Evolutionary conservation across 1,284 basidiomycete species (phyloP).

Genomic region (Fistulinella cinereoalba): DNA sequence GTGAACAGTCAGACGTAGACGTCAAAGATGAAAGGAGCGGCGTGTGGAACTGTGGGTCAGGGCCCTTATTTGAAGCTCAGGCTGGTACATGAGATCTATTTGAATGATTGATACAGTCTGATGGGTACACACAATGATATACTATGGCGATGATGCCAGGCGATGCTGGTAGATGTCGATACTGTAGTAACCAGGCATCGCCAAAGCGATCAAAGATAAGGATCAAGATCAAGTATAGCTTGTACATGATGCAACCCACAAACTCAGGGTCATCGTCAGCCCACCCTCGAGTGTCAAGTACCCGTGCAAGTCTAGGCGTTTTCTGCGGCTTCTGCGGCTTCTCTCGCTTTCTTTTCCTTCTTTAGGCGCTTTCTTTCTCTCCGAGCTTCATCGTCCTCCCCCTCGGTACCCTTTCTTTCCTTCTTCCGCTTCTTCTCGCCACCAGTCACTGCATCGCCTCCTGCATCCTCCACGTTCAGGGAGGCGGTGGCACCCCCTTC

Average conservation of each 20-base stretch:
- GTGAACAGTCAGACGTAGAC: not conserved
- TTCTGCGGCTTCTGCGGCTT: conserved; percentile 44
- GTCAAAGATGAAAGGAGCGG: not conserved
- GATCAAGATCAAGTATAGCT: conserved; percentile 6
- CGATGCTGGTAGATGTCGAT: conserved; percentile 5
- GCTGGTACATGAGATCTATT: not conserved
- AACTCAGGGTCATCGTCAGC: no score
- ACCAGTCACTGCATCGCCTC: conserved; percentile 41
- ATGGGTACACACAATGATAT: conserved; percentile 1
- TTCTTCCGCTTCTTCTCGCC: conserved; percentile 50
- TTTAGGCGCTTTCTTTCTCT: conserved; percentile 60
- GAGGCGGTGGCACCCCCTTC: conserved; percentile 44
- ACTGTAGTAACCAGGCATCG: conserved; percentile 2
- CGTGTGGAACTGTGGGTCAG: not conserved
- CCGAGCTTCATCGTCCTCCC: conserved; percentile 58
- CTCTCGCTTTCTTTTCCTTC: conserved; percentile 69
- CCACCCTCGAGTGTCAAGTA: no score
- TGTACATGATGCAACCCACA: not conserved
- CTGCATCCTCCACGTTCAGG: conserved; percentile 37
- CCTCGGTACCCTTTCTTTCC: conserved; percentile 46
- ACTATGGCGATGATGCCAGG: not conserved
- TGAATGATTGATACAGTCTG: conserved; percentile 16
- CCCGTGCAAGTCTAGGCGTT: no score
- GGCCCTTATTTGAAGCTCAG: not conserved
- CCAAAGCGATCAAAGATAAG: conserved; percentile 17